Conservation (phyloP, 306 rosid species). For the Ormosia semicastrata region DNA sequence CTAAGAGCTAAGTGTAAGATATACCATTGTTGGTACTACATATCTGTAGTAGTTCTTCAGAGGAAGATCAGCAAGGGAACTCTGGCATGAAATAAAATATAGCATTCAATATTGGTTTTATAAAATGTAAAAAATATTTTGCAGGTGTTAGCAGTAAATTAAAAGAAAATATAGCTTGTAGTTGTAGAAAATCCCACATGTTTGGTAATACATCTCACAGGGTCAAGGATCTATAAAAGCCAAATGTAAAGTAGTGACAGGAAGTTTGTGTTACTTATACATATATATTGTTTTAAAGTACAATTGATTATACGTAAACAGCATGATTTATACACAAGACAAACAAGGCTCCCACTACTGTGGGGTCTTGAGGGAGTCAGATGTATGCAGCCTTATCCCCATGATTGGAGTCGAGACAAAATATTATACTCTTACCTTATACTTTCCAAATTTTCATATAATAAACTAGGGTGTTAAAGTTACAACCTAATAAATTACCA, state of each 20-base stretch:
- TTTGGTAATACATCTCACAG: not conserved
- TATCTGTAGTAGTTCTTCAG: constrained; percentile 96
- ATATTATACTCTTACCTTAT: not conserved
- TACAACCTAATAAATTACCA: not conserved
- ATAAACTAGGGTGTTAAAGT: not conserved
- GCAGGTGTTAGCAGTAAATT: constrained; percentile 3
- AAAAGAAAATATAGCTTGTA: constrained; percentile 8
- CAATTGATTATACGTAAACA: not conserved
- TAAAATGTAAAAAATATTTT: not conserved
- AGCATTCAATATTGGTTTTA: constrained; percentile 22
- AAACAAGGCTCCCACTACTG: not conserved
- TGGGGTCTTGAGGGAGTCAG: not conserved
- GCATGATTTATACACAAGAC: not conserved
- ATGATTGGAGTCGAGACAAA: too few relatives aligned
- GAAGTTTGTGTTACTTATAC: not conserved
- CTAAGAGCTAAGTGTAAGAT: constrained; percentile 6
- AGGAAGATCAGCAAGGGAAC: constrained; percentile 98
- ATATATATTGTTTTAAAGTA: too few relatives aligned
- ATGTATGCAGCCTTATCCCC: too few relatives aligned
- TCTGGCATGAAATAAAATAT: constrained; percentile 58
- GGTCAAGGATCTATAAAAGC: constrained; percentile 21
- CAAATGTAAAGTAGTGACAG: constrained; percentile 10
- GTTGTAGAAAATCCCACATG: constrained; percentile 9
- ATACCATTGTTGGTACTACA: constrained; percentile 88
- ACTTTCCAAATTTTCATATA: not conserved